Evolutionary conservation across 2,329 filamentous ascomycete species (phyloP), one percentile per base, ranked within the genome.

Genomic region (Aspergillus sp.): DNA sequence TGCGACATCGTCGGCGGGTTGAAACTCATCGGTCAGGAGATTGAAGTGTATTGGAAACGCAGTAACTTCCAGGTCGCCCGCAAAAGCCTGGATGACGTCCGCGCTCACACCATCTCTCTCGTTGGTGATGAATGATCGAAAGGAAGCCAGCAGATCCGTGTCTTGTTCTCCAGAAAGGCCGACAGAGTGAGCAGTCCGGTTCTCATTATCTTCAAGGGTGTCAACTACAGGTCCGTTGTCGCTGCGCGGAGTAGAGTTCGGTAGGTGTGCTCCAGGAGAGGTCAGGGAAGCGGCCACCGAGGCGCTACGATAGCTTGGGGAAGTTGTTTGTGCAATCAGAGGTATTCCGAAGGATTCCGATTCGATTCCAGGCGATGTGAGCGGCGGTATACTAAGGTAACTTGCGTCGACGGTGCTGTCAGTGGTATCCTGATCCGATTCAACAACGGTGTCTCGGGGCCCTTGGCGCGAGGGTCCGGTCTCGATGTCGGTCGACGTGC

Each of bases 91-190:
- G 22, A 80, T 71, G 52, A 82, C 76, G 53, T 81, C 79, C 61
- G 79, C 80, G 60, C 81, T 80, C 7, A 83, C 73, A 28, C 68
- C 70, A 55, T 79, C 78, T 19, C 19, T 31, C 48, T 76, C 77
- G 48, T 81, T 82, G 49, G 82, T 69, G 30, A 83, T 77, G 19
- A 80, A 75, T 41, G 81, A 82, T 19, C 81, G 73, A 57, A 83
- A 83, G 11, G 80, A 81, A 43, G 79, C 78, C 4, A 83, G 72
- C 8, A 83, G 74, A 63, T 81, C 76, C 1, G 80, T 76, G 57
- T 83, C 82, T 64, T 83, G 81, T 67, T 83, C 81, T 9, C 75
- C 78, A 2, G 79, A 74, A 15, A 78, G 72, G 0, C 81, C 81
- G 71, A 83, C 77, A 13, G 74, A 80, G 66, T 83, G 81, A 13